A percentile compares a stretch with the other conserved stretches of the same genome.
Evolutionary conservation across 305 asterid genomes (phyloP).

Genomic region (Fraxinus nigra): DNA sequence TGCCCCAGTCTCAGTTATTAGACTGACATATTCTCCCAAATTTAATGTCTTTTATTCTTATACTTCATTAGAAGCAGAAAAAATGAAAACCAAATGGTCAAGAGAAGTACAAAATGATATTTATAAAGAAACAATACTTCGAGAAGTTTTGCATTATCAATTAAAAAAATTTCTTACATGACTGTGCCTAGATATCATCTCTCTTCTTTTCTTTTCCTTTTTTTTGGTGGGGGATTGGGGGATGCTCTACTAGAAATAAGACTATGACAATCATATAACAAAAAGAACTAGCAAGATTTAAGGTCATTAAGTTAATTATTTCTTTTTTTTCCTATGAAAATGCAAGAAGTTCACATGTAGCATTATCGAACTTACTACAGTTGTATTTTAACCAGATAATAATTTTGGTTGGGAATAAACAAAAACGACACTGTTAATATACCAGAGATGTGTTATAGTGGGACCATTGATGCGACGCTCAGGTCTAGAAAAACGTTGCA

Average conservation of each 20-base stretch:
- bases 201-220: not conserved
- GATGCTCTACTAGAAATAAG: not conserved
- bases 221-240: not conserved
- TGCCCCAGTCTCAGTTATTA: not conserved
- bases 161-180: not conserved
- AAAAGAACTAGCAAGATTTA: not conserved
- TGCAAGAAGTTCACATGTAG: not conserved
- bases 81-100: not conserved
- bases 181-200: not conserved
- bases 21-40: not conserved
- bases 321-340: not conserved
- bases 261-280: not conserved
- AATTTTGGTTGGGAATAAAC: not conserved
- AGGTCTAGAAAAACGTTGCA: slow-evolving; percentile 99
- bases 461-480: slow-evolving; percentile 98
- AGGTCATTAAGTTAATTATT: not conserved
- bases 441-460: slow-evolving; percentile 96
- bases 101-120: not conserved
- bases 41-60: not conserved
- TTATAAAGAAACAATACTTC: not conserved
- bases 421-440: slow-evolving; percentile 23
- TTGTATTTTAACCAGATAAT: slow-evolving; percentile 12
- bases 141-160: not conserved
- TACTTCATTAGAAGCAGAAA: not conserved
- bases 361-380: not conserved